Conservation (phyloP, 768 basidiomycete species). For the Pisolithus sp. region DNA sequence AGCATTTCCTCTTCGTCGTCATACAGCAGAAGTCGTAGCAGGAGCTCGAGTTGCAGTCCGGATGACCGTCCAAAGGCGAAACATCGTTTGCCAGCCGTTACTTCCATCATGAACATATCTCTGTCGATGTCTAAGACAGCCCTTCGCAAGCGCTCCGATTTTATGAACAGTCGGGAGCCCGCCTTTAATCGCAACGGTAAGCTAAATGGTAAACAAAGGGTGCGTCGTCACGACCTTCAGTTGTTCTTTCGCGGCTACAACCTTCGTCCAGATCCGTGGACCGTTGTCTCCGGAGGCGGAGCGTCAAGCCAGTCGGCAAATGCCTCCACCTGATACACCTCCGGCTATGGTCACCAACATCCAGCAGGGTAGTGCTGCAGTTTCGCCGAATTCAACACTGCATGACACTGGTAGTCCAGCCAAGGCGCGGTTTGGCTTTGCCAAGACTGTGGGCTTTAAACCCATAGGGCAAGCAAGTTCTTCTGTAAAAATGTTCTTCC, state of each 20-base stretch:
- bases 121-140: slow-evolving; percentile 28
- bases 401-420: slow-evolving; percentile 13
- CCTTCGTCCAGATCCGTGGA: slow-evolving; percentile 11
- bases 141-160: slow-evolving; percentile 16
- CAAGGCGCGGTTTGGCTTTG: slow-evolving; percentile 9
- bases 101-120: slow-evolving; percentile 31
- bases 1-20: slow-evolving; percentile 53
- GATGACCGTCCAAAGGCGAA: slow-evolving; percentile 45
- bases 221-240: slow-evolving; percentile 7
- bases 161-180: slow-evolving; percentile 15
- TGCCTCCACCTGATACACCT: slow-evolving; percentile 26
- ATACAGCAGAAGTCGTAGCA: slow-evolving; percentile 50
- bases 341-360: slow-evolving; percentile 10
- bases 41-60: slow-evolving; percentile 48
- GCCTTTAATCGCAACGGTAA: slow-evolving; percentile 32
- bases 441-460: slow-evolving; percentile 53
- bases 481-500: slow-evolving; percentile 73
- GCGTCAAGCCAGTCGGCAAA: slow-evolving; percentile 23
- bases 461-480: slow-evolving; percentile 53
- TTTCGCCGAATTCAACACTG: slow-evolving; percentile 11
- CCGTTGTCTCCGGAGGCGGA: slow-evolving; percentile 16
- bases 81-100: slow-evolving; percentile 55
- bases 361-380: slow-evolving; percentile 6
- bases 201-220: slow-evolving; percentile 34
- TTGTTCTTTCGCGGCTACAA: slow-evolving; percentile 7